These are phyloP conservation scores for Monosporascus sp. DNA, from an alignment of 2,329 filamentous ascomycete species.

Conservation along the genomic window DNA sequence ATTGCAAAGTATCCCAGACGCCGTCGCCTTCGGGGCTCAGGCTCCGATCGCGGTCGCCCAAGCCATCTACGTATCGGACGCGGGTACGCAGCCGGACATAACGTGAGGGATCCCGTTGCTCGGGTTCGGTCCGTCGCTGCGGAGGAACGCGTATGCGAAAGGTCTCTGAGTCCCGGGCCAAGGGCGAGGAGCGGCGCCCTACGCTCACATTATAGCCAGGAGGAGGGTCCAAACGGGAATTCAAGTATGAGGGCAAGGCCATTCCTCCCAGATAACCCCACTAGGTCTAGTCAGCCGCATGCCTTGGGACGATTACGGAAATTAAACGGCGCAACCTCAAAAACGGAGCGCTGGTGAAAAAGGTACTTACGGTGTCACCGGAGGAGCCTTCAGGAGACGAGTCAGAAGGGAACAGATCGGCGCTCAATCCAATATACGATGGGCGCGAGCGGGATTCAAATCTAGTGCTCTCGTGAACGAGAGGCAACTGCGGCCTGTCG, in stretches of 20 bases:
- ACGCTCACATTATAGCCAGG: background rate
- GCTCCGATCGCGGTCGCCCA: slow-evolving; percentile 81
- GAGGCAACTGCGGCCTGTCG: background rate
- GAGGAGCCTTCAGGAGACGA: background rate
- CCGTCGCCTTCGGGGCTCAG: slow-evolving; percentile 65
- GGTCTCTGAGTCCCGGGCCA: background rate
- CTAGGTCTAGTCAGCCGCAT: background rate
- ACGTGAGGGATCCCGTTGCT: slow-evolving; percentile 1
- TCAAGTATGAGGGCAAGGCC: background rate
- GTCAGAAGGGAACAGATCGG: background rate
- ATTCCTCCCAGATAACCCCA: background rate
- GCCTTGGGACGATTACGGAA: background rate
- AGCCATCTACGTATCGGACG: slow-evolving; percentile 52
- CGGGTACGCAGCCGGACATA: slow-evolving; percentile 1
- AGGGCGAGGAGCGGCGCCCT: background rate
- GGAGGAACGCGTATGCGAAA: background rate
- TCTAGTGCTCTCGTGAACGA: background rate
- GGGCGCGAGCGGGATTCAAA: background rate
- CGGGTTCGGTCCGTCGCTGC: background rate
- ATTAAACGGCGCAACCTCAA: too few species aligned
- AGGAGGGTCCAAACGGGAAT: background rate
- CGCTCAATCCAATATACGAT: background rate
- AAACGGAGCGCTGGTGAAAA: too few species aligned
- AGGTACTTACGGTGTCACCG: too few species aligned
- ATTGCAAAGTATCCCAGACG: slow-evolving; percentile 75